Percentiles rank a stretch among this genome's conserved stretches.
Evolutionary conservation across 768 basidiomycete genomes (phyloP).

Genomic region (Russula griseocarnosa): DNA sequence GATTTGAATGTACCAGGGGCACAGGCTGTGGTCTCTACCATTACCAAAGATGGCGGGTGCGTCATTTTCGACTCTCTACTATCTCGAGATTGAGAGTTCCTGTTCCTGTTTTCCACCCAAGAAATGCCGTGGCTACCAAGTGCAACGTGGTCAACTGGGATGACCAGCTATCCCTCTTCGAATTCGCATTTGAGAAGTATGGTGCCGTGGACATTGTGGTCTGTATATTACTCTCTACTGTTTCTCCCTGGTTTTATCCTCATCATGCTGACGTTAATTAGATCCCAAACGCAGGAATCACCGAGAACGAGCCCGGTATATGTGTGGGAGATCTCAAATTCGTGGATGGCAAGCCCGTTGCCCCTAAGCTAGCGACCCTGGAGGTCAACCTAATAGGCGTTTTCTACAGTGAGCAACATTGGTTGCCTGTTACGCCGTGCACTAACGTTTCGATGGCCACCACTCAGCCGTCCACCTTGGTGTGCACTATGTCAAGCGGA

Average conservation of each 20-base stretch:
- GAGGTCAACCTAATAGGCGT: constrained; percentile 35
- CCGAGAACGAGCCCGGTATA: constrained; percentile 3
- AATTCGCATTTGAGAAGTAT: constrained; percentile 31
- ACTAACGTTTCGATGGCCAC: background rate
- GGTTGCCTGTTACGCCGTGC: background rate
- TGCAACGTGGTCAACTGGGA: constrained; percentile 32
- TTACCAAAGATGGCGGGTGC: constrained; percentile 27
- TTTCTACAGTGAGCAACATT: constrained; percentile 32
- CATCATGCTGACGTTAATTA: background rate
- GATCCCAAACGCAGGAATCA: constrained; percentile 31
- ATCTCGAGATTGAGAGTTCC: background rate
- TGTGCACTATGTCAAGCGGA: constrained; percentile 33
- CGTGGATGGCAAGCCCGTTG: constrained; percentile 32
- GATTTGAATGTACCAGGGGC: constrained; percentile 19
- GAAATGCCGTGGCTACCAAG: constrained; percentile 19
- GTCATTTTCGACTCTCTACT: background rate
- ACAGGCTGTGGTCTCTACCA: constrained; percentile 16
- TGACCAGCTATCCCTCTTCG: constrained; percentile 34
- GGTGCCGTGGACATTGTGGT: constrained; percentile 36
- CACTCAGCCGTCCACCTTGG: constrained; percentile 34
- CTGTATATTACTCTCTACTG: constrained; percentile 14
- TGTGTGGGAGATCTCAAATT: constrained; percentile 11
- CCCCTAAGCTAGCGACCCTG: constrained; percentile 31
- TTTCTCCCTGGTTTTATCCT: no score
- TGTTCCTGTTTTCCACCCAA: background rate